A percentile compares a stretch with the other conserved stretches of the same genome.
These are phyloP conservation scores for Odontarrhena argentea DNA, from an alignment of 345 rosid genomes.

Conservation along the genomic window DNA sequence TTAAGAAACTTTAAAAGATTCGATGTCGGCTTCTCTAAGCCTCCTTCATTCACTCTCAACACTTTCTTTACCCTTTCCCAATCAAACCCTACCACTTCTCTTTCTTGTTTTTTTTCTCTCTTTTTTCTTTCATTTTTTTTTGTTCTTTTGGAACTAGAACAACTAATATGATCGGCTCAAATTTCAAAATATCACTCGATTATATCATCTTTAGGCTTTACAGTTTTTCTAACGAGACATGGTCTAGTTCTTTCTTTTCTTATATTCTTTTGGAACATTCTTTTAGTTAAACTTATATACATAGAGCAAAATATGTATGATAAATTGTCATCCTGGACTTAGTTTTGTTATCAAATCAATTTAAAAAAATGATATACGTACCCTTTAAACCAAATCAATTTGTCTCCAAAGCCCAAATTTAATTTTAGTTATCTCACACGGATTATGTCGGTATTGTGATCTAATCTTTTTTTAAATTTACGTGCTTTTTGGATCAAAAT, in stretches of 20 bases:
- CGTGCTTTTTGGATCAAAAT: background rate
- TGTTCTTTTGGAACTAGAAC: too few species aligned
- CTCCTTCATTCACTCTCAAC: conserved; percentile 25
- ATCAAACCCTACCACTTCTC: conserved; percentile 34
- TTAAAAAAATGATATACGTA: background rate
- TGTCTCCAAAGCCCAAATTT: background rate
- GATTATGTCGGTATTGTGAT: too few species aligned
- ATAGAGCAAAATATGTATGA: background rate
- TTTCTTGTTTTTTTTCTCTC: background rate
- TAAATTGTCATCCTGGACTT: background rate
- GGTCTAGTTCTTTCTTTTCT: too few species aligned
- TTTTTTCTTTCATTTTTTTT: background rate
- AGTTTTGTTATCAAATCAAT: background rate
- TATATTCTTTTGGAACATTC: too few species aligned
- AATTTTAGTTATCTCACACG: background rate
- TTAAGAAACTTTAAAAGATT: conserved; percentile 30
- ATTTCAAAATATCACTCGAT: too few species aligned
- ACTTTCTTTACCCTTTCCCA: conserved; percentile 10
- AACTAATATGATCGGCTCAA: too few species aligned
- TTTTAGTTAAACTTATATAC: background rate
- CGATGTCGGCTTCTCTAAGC: conserved; percentile 41
- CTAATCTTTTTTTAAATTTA: too few species aligned
- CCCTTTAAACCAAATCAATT: background rate
- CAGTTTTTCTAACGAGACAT: too few species aligned
- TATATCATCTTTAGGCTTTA: too few species aligned